Evolutionary conservation across 2,329 filamentous ascomycete genomes (phyloP).

Genomic region (Tolypocladium paradoxum): DNA sequence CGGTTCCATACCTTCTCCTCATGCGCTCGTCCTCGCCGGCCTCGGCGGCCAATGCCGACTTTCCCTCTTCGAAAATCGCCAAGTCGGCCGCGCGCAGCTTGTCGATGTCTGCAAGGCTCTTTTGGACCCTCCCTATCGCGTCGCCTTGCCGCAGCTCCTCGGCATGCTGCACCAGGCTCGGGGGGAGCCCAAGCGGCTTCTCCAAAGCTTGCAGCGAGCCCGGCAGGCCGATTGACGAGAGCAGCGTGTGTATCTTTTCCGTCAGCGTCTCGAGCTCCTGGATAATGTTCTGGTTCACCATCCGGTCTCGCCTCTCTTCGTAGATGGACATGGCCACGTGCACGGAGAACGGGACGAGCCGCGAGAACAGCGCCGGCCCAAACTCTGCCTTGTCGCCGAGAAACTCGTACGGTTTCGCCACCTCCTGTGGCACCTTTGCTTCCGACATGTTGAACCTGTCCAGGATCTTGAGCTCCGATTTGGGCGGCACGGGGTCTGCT

Average conservation of each 20-base stretch:
- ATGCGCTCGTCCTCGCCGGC: constrained; percentile 72
- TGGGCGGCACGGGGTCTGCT: constrained; percentile 66
- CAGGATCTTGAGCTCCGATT: constrained; percentile 75
- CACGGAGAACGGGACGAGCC: constrained; percentile 89
- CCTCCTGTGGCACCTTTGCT: constrained; percentile 66
- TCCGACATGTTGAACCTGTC: constrained; percentile 85
- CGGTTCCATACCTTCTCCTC: constrained; percentile 71
- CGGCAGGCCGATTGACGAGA: constrained; percentile 77
- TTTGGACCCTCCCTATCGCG: constrained; percentile 64
- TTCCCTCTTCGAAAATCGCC: constrained; percentile 72
- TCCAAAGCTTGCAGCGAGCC: constrained; percentile 90
- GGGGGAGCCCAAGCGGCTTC: constrained; percentile 83
- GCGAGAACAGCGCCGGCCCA: constrained; percentile 76
- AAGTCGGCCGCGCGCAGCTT: constrained; percentile 77
- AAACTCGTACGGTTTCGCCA: constrained; percentile 68
- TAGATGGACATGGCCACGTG: constrained; percentile 95
- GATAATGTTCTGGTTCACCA: constrained; percentile 81
- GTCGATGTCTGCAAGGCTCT: constrained; percentile 78
- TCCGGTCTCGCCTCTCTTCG: constrained; percentile 78
- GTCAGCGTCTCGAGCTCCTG: constrained; percentile 75
- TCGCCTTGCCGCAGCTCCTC: constrained; percentile 91
- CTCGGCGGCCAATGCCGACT: constrained; percentile 66
- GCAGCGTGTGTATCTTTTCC: constrained; percentile 63
- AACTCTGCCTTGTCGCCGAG: constrained; percentile 73
- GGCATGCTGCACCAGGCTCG: constrained; percentile 75